Percentiles rank a stretch among this genome's conserved stretches.
phyloP scores from a whole-genome alignment of 352 stramenopile genomes.

The Globisporangium recalcitrans region DNA sequence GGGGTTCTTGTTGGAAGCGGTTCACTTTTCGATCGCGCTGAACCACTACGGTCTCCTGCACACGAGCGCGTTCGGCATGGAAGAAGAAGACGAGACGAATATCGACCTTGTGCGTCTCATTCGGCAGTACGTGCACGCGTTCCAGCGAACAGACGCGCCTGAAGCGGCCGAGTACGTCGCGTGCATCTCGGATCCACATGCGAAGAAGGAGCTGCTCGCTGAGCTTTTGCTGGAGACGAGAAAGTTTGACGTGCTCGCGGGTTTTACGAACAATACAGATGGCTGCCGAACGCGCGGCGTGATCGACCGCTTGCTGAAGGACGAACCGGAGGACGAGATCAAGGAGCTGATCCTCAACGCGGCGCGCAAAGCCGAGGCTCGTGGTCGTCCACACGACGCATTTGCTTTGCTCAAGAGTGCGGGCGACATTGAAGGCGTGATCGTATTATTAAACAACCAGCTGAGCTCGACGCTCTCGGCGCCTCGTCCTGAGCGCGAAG shows the following conservation, averaged over 20 bases:
- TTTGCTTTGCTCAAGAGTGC: constrained; percentile 76
- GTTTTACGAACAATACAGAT: constrained; percentile 79
- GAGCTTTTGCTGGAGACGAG: constrained; percentile 78
- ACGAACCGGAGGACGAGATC: constrained; percentile 70
- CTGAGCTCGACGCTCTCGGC: constrained; percentile 58
- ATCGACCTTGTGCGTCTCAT: constrained; percentile 70
- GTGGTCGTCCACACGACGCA: constrained; percentile 63
- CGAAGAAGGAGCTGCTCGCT: constrained; percentile 65
- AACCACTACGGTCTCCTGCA: constrained; percentile 73
- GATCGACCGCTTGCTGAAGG: constrained; percentile 66
- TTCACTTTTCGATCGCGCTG: constrained; percentile 76
- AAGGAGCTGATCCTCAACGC: constrained; percentile 69
- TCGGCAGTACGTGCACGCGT: constrained; percentile 81
- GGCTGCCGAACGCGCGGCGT: constrained; percentile 73
- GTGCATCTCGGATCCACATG: constrained; percentile 51
- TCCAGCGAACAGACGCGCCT: constrained; percentile 68
- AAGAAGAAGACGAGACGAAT: constrained; percentile 56
- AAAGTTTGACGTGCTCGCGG: constrained; percentile 74
- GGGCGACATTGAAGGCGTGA: constrained; percentile 68
- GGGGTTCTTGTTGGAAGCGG: constrained; percentile 70
- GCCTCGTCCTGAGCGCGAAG: constrained; percentile 54
- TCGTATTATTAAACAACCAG: constrained; percentile 72
- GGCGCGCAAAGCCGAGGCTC: constrained; percentile 68
- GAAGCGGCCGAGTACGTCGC: constrained; percentile 82
- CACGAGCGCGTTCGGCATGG: constrained; percentile 46